Conservation (phyloP, 1,284 basidiomycete species). For the Leccinum ponderosum region DNA sequence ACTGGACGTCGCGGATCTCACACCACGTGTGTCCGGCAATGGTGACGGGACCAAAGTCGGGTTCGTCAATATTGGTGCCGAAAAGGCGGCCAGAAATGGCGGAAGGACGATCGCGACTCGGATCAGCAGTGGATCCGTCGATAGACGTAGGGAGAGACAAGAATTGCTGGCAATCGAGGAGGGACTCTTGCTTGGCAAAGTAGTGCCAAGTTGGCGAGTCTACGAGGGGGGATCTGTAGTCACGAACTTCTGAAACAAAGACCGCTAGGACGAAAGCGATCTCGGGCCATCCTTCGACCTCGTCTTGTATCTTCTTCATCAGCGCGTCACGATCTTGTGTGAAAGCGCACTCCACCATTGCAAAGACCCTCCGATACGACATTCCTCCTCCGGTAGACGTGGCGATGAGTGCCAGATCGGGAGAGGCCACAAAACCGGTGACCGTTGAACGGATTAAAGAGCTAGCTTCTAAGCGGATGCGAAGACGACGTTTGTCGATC, state of each 20-base stretch:
- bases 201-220: not conserved
- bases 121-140: not conserved
- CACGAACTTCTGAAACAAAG: not conserved
- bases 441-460: not conserved
- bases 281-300: not conserved
- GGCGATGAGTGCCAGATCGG: not conserved
- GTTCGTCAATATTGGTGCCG: not conserved
- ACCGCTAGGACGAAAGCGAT: not conserved
- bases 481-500: not conserved
- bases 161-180: not conserved
- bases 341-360: not conserved
- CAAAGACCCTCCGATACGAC: not conserved
- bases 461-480: not conserved
- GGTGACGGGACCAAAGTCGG: not conserved
- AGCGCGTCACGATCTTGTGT: not conserved
- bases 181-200: not conserved
- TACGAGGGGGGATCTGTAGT: not conserved
- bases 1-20: not conserved
- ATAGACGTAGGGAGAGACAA: not conserved
- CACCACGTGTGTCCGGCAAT: not conserved
- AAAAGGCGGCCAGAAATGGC: not conserved
- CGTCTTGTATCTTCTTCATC: not conserved
- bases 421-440: not conserved
- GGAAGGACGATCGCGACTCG: not conserved
- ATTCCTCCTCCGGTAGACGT: no score